These are phyloP conservation scores for Plectosphaerella cucumerina DNA, from an alignment of 2,329 filamentous ascomycete species.

Conservation along the genomic window DNA sequence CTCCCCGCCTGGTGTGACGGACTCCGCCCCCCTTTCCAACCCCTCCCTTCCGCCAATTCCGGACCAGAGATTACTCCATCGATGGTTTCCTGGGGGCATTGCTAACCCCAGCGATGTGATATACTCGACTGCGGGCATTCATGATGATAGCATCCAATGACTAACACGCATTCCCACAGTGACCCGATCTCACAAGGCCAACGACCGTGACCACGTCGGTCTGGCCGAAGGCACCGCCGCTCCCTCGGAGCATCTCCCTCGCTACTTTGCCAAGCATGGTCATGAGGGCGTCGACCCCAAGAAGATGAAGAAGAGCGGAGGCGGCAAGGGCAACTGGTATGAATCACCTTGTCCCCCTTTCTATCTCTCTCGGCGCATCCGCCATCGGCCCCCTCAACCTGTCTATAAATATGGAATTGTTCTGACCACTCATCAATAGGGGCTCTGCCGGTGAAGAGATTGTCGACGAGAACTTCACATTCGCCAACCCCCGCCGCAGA, in stretches of 20 bases:
- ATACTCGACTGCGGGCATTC: too few relatives aligned
- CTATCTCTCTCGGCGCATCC: constrained; percentile 6
- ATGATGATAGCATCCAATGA: background rate
- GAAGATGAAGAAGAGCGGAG: constrained; percentile 95
- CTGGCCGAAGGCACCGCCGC: constrained; percentile 69
- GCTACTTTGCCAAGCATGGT: constrained; percentile 89
- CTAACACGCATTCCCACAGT: constrained; percentile 47
- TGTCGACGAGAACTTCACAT: constrained; percentile 76
- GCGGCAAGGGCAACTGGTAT: constrained; percentile 91
- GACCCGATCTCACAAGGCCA: constrained; percentile 96
- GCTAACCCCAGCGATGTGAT: background rate
- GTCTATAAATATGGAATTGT: background rate
- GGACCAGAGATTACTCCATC: background rate
- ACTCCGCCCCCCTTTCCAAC: constrained; percentile 1
- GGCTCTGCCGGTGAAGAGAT: constrained; percentile 79
- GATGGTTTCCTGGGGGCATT: background rate
- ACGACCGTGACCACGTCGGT: constrained; percentile 84
- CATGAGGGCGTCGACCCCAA: constrained; percentile 78
- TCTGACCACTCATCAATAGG: constrained; percentile 44
- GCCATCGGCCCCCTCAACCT: background rate
- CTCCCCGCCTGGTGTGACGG: constrained; percentile 4
- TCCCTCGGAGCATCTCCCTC: constrained; percentile 72
- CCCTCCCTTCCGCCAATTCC: background rate
- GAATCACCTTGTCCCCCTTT: constrained; percentile 22
- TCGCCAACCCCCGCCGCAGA: constrained; percentile 81